Evolutionary conservation across 2,329 filamentous ascomycete genomes (phyloP), one percentile per base, ranked within the genome.

Genomic region (Arachnopeziza araneosa): DNA sequence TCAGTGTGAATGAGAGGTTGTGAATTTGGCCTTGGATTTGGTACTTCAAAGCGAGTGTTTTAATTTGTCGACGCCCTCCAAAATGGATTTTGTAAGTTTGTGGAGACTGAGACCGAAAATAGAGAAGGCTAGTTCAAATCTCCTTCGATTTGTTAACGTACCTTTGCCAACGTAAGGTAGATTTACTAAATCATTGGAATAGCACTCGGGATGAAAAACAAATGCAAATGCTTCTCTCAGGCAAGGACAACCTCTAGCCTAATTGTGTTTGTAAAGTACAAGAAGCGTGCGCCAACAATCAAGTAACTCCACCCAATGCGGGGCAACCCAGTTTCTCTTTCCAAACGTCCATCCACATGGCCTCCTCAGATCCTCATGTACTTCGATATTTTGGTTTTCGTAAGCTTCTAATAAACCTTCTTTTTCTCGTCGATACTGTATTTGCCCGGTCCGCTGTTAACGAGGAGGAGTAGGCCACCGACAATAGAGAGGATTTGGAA

Each of bases 361-460:
- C 36, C 54, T 49, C 44, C 44, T 53, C 44, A 24, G 21, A 44
- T 49, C 24, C 56, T 58, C 50, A 48, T 21, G 26, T 19, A 12
- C 17, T 24, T 52, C 36, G 12, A 44, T 44, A 44, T 7, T 5
- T 19, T 44, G 36, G 30, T 44, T 19, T 44, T 4, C 12, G 36
- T 8, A 19, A 14, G 12, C 12, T 14, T 60, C 63, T 84, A 99
- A 80, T 99, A 99, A 69, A 99, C 95, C 85, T 99, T 99, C 87
- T 99, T 99, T 90, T 99, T 99, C 86, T 99, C 95, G 78, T 99
- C 95, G 76, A 98, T 93, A 75, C 90, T 96, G 82, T 98, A 90
- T 77, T 96, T 93, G 65, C 95, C 95, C 10, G 95, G 95, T 63
- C 95, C 95, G 85, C 95, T 97, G 85, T 99, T 99, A 79, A 98